Conservation (phyloP, 176 grass and related monocot species). For the Cenchrus fungigraminus region DNA sequence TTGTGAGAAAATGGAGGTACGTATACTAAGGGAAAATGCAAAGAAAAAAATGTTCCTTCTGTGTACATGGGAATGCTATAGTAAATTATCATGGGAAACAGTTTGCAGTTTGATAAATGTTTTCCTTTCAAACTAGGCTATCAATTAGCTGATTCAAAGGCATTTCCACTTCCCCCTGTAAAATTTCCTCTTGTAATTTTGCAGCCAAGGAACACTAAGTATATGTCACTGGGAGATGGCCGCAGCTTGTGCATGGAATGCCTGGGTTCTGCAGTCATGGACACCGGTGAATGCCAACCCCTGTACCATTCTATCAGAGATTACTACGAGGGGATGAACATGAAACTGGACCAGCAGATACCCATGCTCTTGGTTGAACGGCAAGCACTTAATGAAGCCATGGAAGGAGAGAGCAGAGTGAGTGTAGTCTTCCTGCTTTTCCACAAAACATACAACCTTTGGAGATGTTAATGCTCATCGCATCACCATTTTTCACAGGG, state of each 20-base stretch:
- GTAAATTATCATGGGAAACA: background rate
- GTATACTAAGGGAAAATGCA: background rate
- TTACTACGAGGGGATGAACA: slow-evolving; percentile 97
- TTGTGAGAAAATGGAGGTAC: slow-evolving; percentile 93
- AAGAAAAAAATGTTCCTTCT: background rate
- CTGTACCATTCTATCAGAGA: slow-evolving; percentile 92
- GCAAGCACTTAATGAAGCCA: slow-evolving; percentile 95
- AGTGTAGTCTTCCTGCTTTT: slow-evolving; percentile 21
- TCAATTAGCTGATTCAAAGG: background rate
- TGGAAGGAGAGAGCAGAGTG: slow-evolving; percentile 96
- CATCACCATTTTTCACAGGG: slow-evolving; percentile 53
- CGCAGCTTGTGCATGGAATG: slow-evolving; percentile 90
- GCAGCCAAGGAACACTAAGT: slow-evolving; percentile 77
- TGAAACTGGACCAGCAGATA: slow-evolving; percentile 97
- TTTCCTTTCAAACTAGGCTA: slow-evolving; percentile 2
- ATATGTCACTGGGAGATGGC: slow-evolving; percentile 80
- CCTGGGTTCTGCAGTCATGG: slow-evolving; percentile 86
- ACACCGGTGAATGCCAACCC: slow-evolving; percentile 86
- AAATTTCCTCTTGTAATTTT: slow-evolving; percentile 24
- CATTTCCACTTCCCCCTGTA: background rate
- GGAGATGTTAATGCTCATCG: background rate
- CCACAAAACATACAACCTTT: background rate
- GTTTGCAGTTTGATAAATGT: background rate
- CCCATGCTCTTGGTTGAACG: slow-evolving; percentile 97
- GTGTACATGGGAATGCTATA: background rate